Conservation (phyloP, 2,329 filamentous ascomycete species). For the Microdochium trichocladiopsis region DNA sequence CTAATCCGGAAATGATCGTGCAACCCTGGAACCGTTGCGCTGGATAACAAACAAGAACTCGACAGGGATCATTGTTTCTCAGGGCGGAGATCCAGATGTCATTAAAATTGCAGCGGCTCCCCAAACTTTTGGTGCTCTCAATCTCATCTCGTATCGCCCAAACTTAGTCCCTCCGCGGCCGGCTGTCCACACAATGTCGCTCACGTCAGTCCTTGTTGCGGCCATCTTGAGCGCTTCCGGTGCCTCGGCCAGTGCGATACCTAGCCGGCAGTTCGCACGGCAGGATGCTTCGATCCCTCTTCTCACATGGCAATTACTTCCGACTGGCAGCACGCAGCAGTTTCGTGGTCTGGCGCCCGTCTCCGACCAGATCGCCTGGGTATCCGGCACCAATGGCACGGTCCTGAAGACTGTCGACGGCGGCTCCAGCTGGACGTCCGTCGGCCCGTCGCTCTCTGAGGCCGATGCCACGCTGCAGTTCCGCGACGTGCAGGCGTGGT, state of each 20-base stretch:
- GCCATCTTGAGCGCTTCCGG: background rate
- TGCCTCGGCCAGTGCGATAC: background rate
- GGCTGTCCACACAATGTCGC: background rate
- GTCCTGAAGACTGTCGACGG: constrained; percentile 20
- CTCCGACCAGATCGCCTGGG: constrained; percentile 21
- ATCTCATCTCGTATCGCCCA: background rate
- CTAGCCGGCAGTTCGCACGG: background rate
- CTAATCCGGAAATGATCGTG: background rate
- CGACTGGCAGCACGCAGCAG: constrained; percentile 15
- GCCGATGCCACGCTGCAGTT: constrained; percentile 19
- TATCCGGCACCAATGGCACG: constrained; percentile 20
- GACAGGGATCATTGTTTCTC: background rate
- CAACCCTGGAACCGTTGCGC: background rate
- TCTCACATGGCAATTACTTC: constrained; percentile 14
- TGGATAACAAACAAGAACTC: background rate
- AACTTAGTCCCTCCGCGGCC: background rate
- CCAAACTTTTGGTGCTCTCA: background rate
- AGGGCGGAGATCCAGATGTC: background rate
- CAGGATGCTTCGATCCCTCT: background rate
- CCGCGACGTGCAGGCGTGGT: constrained; percentile 29
- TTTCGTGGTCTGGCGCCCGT: constrained; percentile 23
- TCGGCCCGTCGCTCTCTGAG: constrained; percentile 15
- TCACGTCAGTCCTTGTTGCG: background rate
- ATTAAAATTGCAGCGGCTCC: background rate
- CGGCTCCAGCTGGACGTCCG: constrained; percentile 19